phyloP scores from a whole-genome alignment of 805 yeast genomes.

The Kregervanrija pseudodelftensis region DNA sequence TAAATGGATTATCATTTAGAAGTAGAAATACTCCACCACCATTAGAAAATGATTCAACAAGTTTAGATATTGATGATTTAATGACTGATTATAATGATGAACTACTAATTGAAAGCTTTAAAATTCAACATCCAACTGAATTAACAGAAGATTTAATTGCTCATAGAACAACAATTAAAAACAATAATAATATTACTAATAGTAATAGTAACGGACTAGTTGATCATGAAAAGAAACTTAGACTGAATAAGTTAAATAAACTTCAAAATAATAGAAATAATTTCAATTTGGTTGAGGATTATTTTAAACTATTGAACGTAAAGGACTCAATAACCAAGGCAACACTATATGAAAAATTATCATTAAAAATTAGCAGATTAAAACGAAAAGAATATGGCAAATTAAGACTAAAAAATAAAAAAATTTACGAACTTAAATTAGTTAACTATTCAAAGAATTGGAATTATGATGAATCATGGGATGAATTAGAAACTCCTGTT shows the following conservation, averaged over 20 bases:
- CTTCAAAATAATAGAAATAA: conserved; percentile 3
- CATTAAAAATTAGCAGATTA: conserved; percentile 20
- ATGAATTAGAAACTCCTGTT: conserved; percentile 24
- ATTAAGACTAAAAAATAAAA: conserved; percentile 22
- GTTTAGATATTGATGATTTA: conserved; percentile 20
- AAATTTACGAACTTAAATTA: conserved; percentile 17
- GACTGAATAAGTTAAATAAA: neutral
- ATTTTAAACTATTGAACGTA: conserved; percentile 17
- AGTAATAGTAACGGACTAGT: neutral
- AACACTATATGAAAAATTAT: conserved; percentile 21
- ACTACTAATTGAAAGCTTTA: conserved; percentile 1
- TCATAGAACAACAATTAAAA: too few relatives aligned
- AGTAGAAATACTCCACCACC: conserved; percentile 29
- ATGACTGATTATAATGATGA: conserved; percentile 20
- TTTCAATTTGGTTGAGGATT: conserved; percentile 11
- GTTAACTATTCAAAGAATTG: conserved; percentile 30
- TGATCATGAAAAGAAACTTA: neutral
- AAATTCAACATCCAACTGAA: too few relatives aligned
- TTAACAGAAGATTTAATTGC: too few relatives aligned
- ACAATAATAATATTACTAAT: neutral
- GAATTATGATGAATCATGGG: conserved; percentile 36
- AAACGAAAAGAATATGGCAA: conserved; percentile 24
- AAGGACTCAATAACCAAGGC: conserved; percentile 20
- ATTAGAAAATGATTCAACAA: conserved; percentile 21
- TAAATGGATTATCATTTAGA: conserved; percentile 59